Percentiles rank a stretch among this genome's conserved stretches.
Conservation (phyloP, 441 rosid genomes). For the Rhodomyrtus psidioides region DNA sequence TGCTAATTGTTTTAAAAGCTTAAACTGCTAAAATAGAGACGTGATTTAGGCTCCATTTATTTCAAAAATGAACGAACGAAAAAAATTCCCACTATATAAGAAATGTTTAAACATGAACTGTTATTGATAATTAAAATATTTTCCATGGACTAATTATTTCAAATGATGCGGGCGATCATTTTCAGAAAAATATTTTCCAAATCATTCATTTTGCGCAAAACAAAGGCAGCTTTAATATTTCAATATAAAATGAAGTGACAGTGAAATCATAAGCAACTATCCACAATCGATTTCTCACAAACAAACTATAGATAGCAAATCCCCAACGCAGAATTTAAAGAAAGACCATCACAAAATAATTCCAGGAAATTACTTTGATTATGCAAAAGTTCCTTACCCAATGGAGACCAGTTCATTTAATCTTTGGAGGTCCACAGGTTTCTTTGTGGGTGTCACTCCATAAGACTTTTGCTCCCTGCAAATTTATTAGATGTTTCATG, state of each 20-base stretch:
- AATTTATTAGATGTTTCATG: slow-evolving; percentile 6
- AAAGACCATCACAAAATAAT: not conserved
- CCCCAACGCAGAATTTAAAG: not conserved
- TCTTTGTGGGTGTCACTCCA: slow-evolving; percentile 75
- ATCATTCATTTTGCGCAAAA: too few relatives aligned
- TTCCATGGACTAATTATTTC: too few relatives aligned
- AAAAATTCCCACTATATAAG: too few relatives aligned
- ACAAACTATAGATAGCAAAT: not conserved
- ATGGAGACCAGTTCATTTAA: slow-evolving; percentile 48
- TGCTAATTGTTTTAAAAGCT: not conserved
- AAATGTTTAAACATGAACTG: too few relatives aligned
- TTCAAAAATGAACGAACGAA: too few relatives aligned
- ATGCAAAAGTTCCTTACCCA: slow-evolving; percentile 41
- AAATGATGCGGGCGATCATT: too few relatives aligned
- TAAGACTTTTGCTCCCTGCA: slow-evolving; percentile 74
- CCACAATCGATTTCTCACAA: not conserved
- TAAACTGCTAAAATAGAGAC: not conserved
- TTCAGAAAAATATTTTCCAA: too few relatives aligned
- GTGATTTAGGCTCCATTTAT: not conserved
- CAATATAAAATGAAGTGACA: not conserved
- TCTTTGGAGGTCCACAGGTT: slow-evolving; percentile 64
- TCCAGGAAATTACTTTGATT: not conserved
- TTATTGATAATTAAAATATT: too few relatives aligned
- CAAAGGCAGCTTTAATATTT: not conserved
- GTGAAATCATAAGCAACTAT: not conserved